Evolutionary conservation across 441 rosid species (phyloP), one percentile per base, ranked within the genome.

Genomic region (Gossypium aridum): DNA sequence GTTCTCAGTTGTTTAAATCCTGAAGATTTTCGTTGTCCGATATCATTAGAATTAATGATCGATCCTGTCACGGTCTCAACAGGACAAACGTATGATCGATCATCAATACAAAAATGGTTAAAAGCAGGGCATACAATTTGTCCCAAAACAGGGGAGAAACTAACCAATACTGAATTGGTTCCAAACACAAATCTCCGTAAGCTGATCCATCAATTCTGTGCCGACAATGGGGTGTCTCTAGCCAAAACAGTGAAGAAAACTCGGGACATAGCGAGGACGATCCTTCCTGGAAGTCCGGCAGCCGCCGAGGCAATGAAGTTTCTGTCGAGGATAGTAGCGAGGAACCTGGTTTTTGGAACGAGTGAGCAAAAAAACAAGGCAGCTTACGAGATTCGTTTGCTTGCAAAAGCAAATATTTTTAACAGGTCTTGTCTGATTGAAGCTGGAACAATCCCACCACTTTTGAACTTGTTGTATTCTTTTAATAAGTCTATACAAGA

Each of bases 11-110:
- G 82, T 80, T 74, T 91, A 64, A 88, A 88, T 59, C 83, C 85
- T 1, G 94, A 89, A 70, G 97, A 91, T 81, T 88, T 93, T 23
- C 87, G 90, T 12, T 93, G 98, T 82, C 97, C 94, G 1, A 90
- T 93, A 71, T 91, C 97, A 0, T 92, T 93, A 3, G 95, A 93
- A 72, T 82, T 93, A 14, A 91, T 93, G 97, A 82, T 78, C 19
- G 96, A 91, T 82, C 98, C 97, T 0, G 94, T 90, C 17, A 86
- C 91, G 1, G 80, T 90, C 23, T 81, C 88, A 2, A 93, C 97
- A 0, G 98, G 98, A 14, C 97, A 93, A 68, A 91, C 95, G 3
- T 93, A 93, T 47, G 95, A 93, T 70, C 92, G 97, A 45, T 81
- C 87, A 73, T 93, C 98, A 12, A 93, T 93, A 55, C 81, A 83